A percentile compares a stretch with the other conserved stretches of the same genome.
Conservation (phyloP, 2,329 filamentous ascomycete species). For the Polytolypa hystricis region DNA sequence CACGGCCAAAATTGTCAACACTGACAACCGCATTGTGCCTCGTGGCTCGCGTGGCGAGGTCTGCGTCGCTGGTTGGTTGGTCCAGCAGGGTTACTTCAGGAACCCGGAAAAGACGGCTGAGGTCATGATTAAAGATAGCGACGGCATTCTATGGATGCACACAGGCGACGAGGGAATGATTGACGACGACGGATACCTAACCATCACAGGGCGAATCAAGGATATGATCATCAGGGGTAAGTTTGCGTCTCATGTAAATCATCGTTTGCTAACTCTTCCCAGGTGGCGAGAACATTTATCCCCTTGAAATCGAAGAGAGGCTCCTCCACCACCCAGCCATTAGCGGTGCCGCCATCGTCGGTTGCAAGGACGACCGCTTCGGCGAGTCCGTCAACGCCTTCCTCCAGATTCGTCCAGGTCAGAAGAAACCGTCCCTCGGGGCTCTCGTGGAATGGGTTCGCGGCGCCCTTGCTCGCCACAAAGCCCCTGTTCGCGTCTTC, state of each 20-base stretch:
- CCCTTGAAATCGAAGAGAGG: conserved; percentile 82
- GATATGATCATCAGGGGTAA: conserved; percentile 82
- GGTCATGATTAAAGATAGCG: conserved; percentile 49
- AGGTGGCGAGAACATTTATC: conserved; percentile 88
- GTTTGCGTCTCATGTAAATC: not conserved
- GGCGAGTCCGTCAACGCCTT: conserved; percentile 85
- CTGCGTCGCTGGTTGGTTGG: conserved; percentile 69
- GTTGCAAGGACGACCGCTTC: conserved; percentile 67
- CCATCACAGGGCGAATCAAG: conserved; percentile 85
- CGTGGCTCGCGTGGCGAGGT: conserved; percentile 68
- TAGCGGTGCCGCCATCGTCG: conserved; percentile 69
- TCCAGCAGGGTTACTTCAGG: conserved; percentile 88
- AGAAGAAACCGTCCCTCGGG: too few relatives aligned
- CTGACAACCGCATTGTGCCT: conserved; percentile 49
- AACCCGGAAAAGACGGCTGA: conserved; percentile 59
- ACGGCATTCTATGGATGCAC: conserved; percentile 67
- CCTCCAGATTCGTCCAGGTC: too few relatives aligned
- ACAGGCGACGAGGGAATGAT: conserved; percentile 87
- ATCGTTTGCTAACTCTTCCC: too few relatives aligned
- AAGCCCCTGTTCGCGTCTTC: too few relatives aligned
- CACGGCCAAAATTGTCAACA: conserved; percentile 61
- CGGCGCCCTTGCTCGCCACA: too few relatives aligned
- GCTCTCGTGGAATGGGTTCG: too few relatives aligned
- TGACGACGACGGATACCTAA: conserved; percentile 70
- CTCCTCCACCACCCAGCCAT: conserved; percentile 62